Conservation (phyloP, 345 rosid genomes). For the Turritis glabra region DNA sequence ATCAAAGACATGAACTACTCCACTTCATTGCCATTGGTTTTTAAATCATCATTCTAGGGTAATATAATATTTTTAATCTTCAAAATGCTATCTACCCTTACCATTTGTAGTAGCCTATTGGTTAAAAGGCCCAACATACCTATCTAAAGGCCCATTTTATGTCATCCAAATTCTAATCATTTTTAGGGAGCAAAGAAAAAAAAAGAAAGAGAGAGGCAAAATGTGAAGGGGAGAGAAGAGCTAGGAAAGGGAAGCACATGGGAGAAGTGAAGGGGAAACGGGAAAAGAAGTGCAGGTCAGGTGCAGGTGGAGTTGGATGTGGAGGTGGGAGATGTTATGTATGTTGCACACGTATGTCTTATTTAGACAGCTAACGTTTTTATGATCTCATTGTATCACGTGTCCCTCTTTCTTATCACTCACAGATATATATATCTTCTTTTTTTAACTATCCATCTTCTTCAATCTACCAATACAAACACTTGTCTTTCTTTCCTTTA, state of each 20-base stretch:
- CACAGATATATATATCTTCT: not conserved
- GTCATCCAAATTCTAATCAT: too few species aligned
- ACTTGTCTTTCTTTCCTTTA: constrained; percentile 11
- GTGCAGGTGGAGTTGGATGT: constrained; percentile 30
- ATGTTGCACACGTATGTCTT: constrained; percentile 37
- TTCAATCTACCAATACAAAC: constrained; percentile 23
- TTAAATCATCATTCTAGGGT: too few species aligned
- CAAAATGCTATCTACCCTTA: too few species aligned
- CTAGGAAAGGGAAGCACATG: constrained; percentile 32
- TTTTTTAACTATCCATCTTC: not conserved
- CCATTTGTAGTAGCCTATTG: too few species aligned
- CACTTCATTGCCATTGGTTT: too few species aligned
- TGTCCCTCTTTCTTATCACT: constrained; percentile 35
- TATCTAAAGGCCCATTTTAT: too few species aligned
- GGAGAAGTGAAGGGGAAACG: constrained; percentile 36
- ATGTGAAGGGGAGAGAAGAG: constrained; percentile 7
- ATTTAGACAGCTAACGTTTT: constrained; percentile 35
- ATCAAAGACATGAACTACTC: too few species aligned
- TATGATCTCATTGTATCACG: constrained; percentile 34
- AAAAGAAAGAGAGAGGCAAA: not conserved
- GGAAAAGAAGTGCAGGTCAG: constrained; percentile 31
- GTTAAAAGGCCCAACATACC: not conserved
- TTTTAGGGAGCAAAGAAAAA: not conserved
- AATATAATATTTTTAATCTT: too few species aligned
- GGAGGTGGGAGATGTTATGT: constrained; percentile 22